phyloP scores from a whole-genome alignment of 1,284 basidiomycete species.

The Athelia psychrophila region DNA sequence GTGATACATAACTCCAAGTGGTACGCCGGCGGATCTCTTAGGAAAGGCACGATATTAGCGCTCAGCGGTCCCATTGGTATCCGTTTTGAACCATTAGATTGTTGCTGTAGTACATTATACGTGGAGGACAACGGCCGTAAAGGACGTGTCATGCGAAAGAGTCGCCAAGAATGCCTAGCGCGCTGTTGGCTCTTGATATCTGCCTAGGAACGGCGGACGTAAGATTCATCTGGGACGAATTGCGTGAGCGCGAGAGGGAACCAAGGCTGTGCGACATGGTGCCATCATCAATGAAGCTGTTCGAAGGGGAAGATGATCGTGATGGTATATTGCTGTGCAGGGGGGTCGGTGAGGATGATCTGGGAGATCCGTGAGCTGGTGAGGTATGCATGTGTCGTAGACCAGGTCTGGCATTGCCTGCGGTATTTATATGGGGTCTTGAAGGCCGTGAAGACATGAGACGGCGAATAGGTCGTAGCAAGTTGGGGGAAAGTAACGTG shows the following conservation, averaged over 20 bases:
- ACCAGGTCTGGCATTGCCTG: not conserved
- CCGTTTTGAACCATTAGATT: too few species aligned
- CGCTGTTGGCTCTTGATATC: slow-evolving; percentile 33
- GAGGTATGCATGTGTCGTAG: not conserved
- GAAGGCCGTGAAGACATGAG: slow-evolving; percentile 10
- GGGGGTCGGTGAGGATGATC: slow-evolving; percentile 16
- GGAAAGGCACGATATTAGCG: too few species aligned
- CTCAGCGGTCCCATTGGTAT: too few species aligned
- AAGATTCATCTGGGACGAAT: slow-evolving; percentile 62
- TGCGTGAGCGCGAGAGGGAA: slow-evolving; percentile 48
- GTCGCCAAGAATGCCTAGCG: slow-evolving; percentile 17
- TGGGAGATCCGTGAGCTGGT: slow-evolving; percentile 7
- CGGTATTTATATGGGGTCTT: not conserved
- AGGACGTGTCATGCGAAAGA: too few species aligned
- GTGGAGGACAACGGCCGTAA: too few species aligned
- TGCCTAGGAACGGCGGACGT: slow-evolving; percentile 47
- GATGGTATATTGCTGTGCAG: slow-evolving; percentile 24
- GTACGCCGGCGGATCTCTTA: too few species aligned
- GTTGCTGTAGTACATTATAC: too few species aligned
- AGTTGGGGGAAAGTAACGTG: slow-evolving; percentile 22
- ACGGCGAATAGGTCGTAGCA: slow-evolving; percentile 37
- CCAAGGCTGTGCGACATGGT: slow-evolving; percentile 10
- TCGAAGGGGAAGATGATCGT: slow-evolving; percentile 36
- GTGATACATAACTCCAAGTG: too few species aligned
- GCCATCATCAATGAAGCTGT: slow-evolving; percentile 19